Evolutionary conservation across 2,329 filamentous ascomycete genomes (phyloP), one percentile per base, ranked within the genome.

Genomic region (Clarireedia monteithiana): DNA sequence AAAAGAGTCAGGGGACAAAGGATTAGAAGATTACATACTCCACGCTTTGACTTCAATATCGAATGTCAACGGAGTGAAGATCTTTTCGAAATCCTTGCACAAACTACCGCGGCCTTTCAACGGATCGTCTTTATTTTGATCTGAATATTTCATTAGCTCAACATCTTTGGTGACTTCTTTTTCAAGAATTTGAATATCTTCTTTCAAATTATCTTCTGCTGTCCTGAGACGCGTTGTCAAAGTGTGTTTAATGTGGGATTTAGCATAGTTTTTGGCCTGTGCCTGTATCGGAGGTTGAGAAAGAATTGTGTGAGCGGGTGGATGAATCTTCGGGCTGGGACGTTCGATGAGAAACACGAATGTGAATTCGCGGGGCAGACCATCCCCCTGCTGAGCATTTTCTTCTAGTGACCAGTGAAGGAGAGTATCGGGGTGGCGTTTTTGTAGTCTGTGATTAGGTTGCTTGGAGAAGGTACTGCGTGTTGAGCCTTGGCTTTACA

Each of bases 391-490:
- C 7, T 78, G 64, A 39, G 63, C 59, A 55, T 78, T 79, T 53
- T 79, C 76, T 53, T 76, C 74, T 1, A 79, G 67, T 4, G 76
- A 76, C 76, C 75, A 79, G 14, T 78, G 71, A 7, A 77, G 68
- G 59, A 74, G 58, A 0, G 62, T 63, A 53, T 65, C 60, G 10
- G 57, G 58, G 10, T 57, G 38, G 20, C 53, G 53, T 3, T 23
- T 44, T 46, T 46, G 23, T 5, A 26, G 10, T 14, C 5, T 14
- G 23, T 24, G 20, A 24, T 27, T 14, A 40, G 38, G 23, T 10
- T 44, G n/a, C 46, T 46, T 34, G 40, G 44, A 48, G 26, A 42
- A 17, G 27, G 49, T 45, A 14, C 50, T 55, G 17, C 53, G 53
- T 4, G 53, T 55, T 44, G 46, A 55, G 10, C 46, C 53, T 38